These are phyloP conservation scores for Ensete ventricosum DNA, from an alignment of 176 grass and related monocot genomes.

Conservation along the genomic window DNA sequence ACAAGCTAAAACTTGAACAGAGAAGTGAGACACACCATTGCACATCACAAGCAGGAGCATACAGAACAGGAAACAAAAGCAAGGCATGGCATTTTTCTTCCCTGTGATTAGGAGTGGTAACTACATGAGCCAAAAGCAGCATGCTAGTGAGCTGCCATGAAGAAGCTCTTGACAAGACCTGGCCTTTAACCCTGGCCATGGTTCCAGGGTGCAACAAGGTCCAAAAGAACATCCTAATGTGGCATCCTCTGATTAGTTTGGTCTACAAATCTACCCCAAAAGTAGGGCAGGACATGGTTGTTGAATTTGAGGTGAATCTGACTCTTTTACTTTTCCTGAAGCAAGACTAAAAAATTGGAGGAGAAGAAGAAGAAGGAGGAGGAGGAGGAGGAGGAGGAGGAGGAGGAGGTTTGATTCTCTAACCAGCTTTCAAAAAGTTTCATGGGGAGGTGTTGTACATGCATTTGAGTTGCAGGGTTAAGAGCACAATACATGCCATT, in stretches of 20 bases:
- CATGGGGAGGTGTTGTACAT: not conserved
- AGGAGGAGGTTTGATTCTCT: not conserved
- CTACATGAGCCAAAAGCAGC: not conserved
- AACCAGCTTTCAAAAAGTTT: conserved; percentile 14
- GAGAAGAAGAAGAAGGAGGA: not conserved
- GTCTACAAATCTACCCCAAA: too few relatives aligned
- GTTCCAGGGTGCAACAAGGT: not conserved
- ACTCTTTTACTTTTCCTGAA: too few relatives aligned
- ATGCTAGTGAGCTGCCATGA: not conserved
- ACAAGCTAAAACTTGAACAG: too few relatives aligned
- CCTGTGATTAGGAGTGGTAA: not conserved
- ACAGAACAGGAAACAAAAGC: too few relatives aligned
- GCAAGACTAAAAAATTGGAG: not conserved
- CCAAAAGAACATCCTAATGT: not conserved
- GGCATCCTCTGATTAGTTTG: not conserved
- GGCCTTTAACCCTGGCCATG: not conserved
- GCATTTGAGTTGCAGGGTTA: conserved; percentile 11
- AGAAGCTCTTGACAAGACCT: not conserved
- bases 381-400: not conserved
- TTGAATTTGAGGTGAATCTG: too few relatives aligned
- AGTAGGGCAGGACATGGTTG: too few relatives aligned
- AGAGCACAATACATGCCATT: conserved; percentile 13
- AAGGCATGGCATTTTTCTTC: not conserved
- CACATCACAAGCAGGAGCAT: too few relatives aligned
- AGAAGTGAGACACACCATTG: too few relatives aligned